Conservation (phyloP, 2,329 filamentous ascomycete genomes). For the Purpureocillium takamizusanense region DNA sequence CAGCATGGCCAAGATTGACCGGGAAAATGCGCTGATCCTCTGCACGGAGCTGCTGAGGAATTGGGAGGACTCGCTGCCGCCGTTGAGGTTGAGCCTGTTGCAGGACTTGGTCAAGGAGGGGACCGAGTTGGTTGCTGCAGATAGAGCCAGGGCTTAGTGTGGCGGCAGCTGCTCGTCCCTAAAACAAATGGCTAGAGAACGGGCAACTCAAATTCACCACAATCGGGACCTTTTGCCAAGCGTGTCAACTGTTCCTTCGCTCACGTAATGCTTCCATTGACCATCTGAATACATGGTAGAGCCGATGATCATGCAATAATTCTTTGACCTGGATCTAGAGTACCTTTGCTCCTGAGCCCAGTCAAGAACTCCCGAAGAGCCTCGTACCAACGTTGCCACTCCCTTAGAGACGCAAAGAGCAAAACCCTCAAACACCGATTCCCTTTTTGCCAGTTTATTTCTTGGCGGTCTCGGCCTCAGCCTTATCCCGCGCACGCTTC, state of each 20-base stretch:
- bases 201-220: background rate
- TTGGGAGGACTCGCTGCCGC: conserved; percentile 28
- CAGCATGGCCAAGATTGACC: conserved; percentile 41
- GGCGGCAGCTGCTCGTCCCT: too few relatives aligned
- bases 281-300: conserved; percentile 22
- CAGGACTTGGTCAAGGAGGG: conserved; percentile 41
- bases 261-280: conserved; percentile 17
- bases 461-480: conserved; percentile 75
- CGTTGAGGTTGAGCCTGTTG: conserved; percentile 30
- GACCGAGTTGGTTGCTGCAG: conserved; percentile 29
- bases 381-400: conserved; percentile 28
- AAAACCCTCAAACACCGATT: conserved; percentile 34
- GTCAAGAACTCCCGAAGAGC: conserved; percentile 25
- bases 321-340: conserved; percentile 32
- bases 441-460: conserved; percentile 55
- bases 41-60: conserved; percentile 44
- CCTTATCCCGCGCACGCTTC: conserved; percentile 87
- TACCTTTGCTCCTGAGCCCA: conserved; percentile 25
- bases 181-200: too few relatives aligned
- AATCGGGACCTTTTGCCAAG: background rate
- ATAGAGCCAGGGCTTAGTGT: conserved; percentile 7
- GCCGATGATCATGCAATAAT: conserved; percentile 32
- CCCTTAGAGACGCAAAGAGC: conserved; percentile 30
- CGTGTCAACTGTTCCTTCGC: background rate
- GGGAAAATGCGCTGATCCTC: conserved; percentile 53